These are phyloP conservation scores for Epichloe sibirici DNA, from an alignment of 2,329 filamentous ascomycete genomes.

Conservation along the genomic window DNA sequence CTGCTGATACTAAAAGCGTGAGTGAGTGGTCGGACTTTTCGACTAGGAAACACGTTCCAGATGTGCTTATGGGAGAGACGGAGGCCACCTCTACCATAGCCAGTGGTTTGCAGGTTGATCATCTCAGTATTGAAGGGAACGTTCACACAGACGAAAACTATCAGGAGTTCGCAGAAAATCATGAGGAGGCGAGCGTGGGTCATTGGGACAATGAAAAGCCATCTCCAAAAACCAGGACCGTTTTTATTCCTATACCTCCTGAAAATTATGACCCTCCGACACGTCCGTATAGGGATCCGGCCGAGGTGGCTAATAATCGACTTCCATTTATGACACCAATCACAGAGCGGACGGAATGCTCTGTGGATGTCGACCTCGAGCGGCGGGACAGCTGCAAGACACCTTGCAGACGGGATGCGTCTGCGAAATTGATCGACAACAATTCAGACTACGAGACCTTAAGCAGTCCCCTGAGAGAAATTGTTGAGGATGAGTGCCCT, in stretches of 20 bases:
- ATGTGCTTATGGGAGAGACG: slow-evolving; percentile 21
- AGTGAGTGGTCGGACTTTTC: slow-evolving; percentile 89
- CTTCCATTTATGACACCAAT: slow-evolving; percentile 98
- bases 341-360: slow-evolving; percentile 87
- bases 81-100: slow-evolving; percentile 20
- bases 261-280: slow-evolving; percentile 76
- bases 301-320: slow-evolving; percentile 72
- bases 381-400: slow-evolving; percentile 59
- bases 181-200: slow-evolving; percentile 22
- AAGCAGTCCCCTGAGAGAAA: slow-evolving; percentile 65
- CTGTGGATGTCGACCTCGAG: slow-evolving; percentile 55
- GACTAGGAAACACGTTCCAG: slow-evolving; percentile 56
- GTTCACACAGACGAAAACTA: neutral
- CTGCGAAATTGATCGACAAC: slow-evolving; percentile 15
- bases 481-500: slow-evolving; percentile 39
- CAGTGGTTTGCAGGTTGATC: slow-evolving; percentile 2
- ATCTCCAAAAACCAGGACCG: slow-evolving; percentile 43
- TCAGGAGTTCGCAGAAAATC: slow-evolving; percentile 21
- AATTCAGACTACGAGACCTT: slow-evolving; percentile 27
- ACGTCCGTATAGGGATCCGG: slow-evolving; percentile 69
- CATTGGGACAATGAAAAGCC: slow-evolving; percentile 31
- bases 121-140: neutral
- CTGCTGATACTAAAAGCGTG: slow-evolving; percentile 47
- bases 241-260: slow-evolving; percentile 70
- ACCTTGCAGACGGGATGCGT: slow-evolving; percentile 47